Evolutionary conservation across 2,329 filamentous ascomycete species (phyloP).

Genomic region (Aspergillus hortae): DNA sequence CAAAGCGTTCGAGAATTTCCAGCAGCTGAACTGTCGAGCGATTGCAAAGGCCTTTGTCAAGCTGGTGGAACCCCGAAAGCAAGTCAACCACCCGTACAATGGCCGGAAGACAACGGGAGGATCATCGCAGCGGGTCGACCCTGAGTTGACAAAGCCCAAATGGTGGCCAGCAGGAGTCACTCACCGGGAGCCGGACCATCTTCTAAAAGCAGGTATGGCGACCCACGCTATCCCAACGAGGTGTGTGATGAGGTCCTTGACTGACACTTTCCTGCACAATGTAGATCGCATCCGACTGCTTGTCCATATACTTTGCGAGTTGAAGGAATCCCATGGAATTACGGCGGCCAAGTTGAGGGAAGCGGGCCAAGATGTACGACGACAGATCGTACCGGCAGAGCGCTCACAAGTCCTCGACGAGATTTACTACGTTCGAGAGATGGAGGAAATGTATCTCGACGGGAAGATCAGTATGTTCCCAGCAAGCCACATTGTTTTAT

Average conservation of each 20-base stretch:
- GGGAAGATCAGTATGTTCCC: conserved; percentile 33
- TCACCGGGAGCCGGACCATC: conserved; percentile 45
- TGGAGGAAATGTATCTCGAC: conserved; percentile 36
- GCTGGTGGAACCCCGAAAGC: conserved; percentile 42
- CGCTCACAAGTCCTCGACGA: conserved; percentile 38
- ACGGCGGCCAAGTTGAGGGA: conserved; percentile 38
- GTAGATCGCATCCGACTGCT: conserved; percentile 38
- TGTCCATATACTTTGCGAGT: conserved; percentile 38
- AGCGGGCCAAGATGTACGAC: conserved; percentile 37
- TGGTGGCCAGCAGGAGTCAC: conserved; percentile 39
- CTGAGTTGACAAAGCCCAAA: conserved; percentile 39
- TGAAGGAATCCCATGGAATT: conserved; percentile 32
- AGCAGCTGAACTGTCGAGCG: conserved; percentile 41
- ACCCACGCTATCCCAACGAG: not conserved
- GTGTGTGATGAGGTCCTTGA: no score
- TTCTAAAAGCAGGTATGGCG: conserved; percentile 38
- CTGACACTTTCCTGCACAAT: not conserved
- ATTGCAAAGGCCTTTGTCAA: conserved; percentile 44
- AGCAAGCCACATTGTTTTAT: not conserved
- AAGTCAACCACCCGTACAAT: conserved; percentile 45
- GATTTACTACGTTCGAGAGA: conserved; percentile 36
- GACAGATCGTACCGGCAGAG: conserved; percentile 33
- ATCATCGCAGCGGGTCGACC: conserved; percentile 28
- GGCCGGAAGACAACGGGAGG: conserved; percentile 27
- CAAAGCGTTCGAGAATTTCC: conserved; percentile 36